Conservation (phyloP, 495 filamentous ascomycete species). For the Penicillium manginii region DNA sequence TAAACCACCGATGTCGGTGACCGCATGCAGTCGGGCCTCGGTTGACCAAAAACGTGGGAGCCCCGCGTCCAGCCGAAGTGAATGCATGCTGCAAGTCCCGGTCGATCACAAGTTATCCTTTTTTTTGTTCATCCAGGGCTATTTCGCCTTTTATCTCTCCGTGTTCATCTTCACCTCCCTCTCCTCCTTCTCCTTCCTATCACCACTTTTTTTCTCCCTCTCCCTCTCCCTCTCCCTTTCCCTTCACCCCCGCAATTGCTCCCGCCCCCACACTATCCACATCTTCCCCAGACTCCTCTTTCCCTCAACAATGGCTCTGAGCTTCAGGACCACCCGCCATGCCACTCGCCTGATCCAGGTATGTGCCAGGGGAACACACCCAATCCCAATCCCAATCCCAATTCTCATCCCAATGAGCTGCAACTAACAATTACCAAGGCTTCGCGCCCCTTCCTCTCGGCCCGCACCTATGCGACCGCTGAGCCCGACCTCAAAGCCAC, state of each 20-base stretch:
- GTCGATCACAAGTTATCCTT: conserved; percentile 18
- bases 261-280: conserved; percentile 22
- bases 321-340: conserved; percentile 45
- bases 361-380: conserved; percentile 3
- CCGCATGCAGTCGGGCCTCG: conserved; percentile 40
- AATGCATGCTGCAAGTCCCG: conserved; percentile 9
- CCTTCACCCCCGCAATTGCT: conserved; percentile 22
- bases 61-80: conserved; percentile 44
- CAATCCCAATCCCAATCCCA: not conserved
- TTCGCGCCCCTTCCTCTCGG: conserved; percentile 31
- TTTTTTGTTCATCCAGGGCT: not conserved
- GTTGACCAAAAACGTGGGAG: conserved; percentile 13
- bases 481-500: conserved; percentile 89
- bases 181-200: conserved; percentile 9
- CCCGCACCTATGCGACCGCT: conserved; percentile 57
- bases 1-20: conserved; percentile 20
- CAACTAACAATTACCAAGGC: conserved; percentile 15
- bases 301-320: conserved; percentile 34
- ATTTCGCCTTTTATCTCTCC: conserved; percentile 5
- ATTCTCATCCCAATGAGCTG: not conserved
- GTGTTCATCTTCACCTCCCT: conserved; percentile 11
- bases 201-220: conserved; percentile 6
- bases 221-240: conserved; percentile 12
- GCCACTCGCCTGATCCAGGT: conserved; percentile 45
- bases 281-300: conserved; percentile 28